phyloP scores from a whole-genome alignment of 164 flowering plant species.

The Akebia trifoliata region DNA sequence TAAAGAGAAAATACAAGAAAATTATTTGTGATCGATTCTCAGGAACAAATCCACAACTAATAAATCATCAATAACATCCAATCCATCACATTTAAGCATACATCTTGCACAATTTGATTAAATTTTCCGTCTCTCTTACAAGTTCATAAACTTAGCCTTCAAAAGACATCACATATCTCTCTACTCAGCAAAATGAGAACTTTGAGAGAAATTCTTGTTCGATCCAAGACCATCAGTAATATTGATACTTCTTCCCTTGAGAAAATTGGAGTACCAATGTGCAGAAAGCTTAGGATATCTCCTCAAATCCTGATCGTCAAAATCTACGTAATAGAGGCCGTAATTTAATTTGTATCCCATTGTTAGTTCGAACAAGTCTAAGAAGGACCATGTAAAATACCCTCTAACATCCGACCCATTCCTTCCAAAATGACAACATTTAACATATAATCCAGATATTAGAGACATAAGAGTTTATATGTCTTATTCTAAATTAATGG shows the following conservation, averaged over 20 bases:
- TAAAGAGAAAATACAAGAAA: too few species aligned
- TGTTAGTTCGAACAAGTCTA: constrained; percentile 33
- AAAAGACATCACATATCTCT: too few species aligned
- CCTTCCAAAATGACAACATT: constrained; percentile 12
- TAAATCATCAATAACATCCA: background rate
- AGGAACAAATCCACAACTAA: background rate
- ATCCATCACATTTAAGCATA: too few species aligned
- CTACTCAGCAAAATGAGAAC: background rate
- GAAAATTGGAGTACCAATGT: constrained; percentile 36
- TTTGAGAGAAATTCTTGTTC: background rate
- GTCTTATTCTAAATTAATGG: too few species aligned
- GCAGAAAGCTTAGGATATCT: constrained; percentile 42
- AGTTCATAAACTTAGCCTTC: too few species aligned
- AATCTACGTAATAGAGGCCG: constrained; percentile 35
- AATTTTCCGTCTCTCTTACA: too few species aligned
- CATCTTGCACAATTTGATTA: too few species aligned
- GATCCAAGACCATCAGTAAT: constrained; percentile 2
- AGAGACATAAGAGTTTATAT: background rate
- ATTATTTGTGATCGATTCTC: too few species aligned
- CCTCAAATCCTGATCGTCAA: constrained; percentile 28
- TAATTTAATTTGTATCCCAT: constrained; percentile 17
- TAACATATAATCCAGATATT: background rate
- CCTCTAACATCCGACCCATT: constrained; percentile 38
- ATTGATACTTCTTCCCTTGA: constrained; percentile 32
- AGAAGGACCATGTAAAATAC: constrained; percentile 42